These are phyloP conservation scores for Cyamopsis tetragonoloba DNA, from an alignment of 306 rosid species.

Conservation along the genomic window DNA sequence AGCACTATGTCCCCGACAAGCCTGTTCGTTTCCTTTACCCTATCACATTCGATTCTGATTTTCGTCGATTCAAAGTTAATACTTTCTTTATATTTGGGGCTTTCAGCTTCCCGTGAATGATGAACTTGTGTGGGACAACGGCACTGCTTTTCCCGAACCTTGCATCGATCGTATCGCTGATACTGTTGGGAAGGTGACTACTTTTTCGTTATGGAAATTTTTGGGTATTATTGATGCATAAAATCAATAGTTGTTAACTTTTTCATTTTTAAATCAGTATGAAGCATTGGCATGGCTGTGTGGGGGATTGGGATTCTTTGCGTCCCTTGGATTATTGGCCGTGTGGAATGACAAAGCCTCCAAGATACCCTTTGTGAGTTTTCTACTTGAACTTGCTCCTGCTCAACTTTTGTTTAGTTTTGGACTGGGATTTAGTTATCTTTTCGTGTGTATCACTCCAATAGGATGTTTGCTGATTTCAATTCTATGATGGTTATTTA, in stretches of 20 bases:
- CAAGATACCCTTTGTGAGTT: conserved; percentile 71
- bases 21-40: conserved; percentile 49
- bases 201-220: neutral
- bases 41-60: neutral
- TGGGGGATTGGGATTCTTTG: conserved; percentile 84
- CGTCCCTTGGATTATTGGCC: conserved; percentile 64
- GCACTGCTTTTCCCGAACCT: conserved; percentile 90
- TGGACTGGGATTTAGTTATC: neutral
- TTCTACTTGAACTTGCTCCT: neutral
- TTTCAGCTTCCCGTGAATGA: conserved; percentile 71
- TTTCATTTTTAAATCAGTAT: conserved; percentile 44
- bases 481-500: neutral
- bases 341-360: conserved; percentile 95
- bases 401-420: neutral
- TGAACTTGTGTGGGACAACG: conserved; percentile 92
- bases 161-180: conserved; percentile 96
- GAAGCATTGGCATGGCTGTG: conserved; percentile 97
- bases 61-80: neutral
- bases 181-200: conserved; percentile 74
- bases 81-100: neutral
- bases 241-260: neutral
- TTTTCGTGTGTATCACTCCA: neutral
- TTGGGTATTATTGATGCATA: neutral
- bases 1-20: conserved; percentile 74
- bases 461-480: neutral